Percentiles rank a stretch among this genome's conserved stretches.
Evolutionary conservation across 148 eudicot species (phyloP).

Genomic region (Rhododendron henanense): DNA sequence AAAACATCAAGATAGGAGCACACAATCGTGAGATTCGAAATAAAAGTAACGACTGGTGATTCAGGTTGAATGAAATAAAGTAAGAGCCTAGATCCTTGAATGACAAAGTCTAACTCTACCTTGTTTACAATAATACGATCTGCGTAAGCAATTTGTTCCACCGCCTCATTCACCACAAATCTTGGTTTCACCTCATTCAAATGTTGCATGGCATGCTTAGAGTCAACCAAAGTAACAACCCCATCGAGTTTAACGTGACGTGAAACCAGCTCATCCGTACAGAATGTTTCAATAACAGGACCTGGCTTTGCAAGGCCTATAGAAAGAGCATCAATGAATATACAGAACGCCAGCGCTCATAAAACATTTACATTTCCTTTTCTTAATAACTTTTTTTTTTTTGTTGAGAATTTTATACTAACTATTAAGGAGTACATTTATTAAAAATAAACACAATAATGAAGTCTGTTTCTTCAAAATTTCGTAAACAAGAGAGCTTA

Average conservation of each 20-base stretch:
- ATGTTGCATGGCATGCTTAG: conserved; percentile 76
- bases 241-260: conserved; percentile 84
- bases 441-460: not conserved
- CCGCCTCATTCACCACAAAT: conserved; percentile 91
- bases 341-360: not conserved
- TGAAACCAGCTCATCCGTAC: conserved; percentile 77
- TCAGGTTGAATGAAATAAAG: conserved; percentile 8
- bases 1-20: not conserved
- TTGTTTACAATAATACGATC: conserved; percentile 89
- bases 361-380: not conserved
- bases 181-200: conserved; percentile 84
- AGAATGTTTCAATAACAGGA: conserved; percentile 96
- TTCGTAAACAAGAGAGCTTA: not conserved
- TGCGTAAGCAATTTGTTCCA: conserved; percentile 97
- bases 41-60: not conserved
- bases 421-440: not conserved
- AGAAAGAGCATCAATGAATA: conserved; percentile 9
- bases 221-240: conserved; percentile 91
- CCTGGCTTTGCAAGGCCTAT: conserved; percentile 98
- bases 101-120: conserved; percentile 32
- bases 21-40: not conserved
- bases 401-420: not conserved
- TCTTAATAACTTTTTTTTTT: too few species aligned
- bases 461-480: not conserved
- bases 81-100: not conserved